These are phyloP conservation scores for Yamadazyma atmosphaerica DNA, from an alignment of 1,139 yeast species.

Conservation along the genomic window DNA sequence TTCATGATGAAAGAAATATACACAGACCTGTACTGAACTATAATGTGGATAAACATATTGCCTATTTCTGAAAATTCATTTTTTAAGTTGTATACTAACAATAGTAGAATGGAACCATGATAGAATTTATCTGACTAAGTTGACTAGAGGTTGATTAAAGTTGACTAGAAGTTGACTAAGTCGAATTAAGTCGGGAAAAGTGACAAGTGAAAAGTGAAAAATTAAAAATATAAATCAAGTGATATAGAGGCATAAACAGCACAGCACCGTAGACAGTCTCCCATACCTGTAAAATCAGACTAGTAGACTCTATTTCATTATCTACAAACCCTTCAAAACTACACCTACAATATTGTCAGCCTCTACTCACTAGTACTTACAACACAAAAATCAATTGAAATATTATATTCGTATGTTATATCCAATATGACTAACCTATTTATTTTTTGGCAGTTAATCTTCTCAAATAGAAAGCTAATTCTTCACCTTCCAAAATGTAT, in stretches of 20 bases:
- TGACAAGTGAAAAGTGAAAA: too few relatives aligned
- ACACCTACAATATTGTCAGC: too few relatives aligned
- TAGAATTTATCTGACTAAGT: neutral
- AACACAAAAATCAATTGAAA: too few relatives aligned
- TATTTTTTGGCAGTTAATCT: constrained; percentile 99
- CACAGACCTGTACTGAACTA: constrained; percentile 66
- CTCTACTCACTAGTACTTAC: too few relatives aligned
- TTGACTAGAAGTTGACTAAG: too few relatives aligned
- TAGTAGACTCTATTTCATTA: too few relatives aligned
- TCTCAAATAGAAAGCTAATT: constrained; percentile 99
- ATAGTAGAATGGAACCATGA: neutral
- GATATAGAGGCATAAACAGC: too few relatives aligned
- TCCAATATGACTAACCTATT: constrained; percentile 21
- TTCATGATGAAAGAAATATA: constrained; percentile 45
- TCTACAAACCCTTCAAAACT: too few relatives aligned
- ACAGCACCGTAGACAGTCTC: too few relatives aligned
- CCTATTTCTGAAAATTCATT: constrained; percentile 27
- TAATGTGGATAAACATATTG: constrained; percentile 41
- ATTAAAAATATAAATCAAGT: too few relatives aligned
- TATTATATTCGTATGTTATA: constrained; percentile 1
- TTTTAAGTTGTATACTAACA: constrained; percentile 1
- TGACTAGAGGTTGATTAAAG: neutral
- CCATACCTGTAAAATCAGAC: too few relatives aligned
- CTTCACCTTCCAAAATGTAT: constrained; percentile 99
- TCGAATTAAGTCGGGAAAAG: too few relatives aligned